phyloP scores from a whole-genome alignment of 1,284 basidiomycete species.

The Ceratobasidium papillatum region DNA sequence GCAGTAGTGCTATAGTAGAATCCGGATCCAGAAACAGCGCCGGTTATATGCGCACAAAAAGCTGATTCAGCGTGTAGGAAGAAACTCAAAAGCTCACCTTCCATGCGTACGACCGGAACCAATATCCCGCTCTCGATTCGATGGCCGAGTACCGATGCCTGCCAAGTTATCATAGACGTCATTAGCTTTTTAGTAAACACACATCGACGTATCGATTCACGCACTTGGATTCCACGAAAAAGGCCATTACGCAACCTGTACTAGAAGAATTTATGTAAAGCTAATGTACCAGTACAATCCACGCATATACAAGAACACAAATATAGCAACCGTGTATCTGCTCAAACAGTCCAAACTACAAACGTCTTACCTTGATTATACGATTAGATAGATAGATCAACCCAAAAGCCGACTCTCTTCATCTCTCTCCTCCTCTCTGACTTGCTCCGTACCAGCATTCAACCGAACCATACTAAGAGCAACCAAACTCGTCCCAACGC shows the following conservation, averaged over 20 bases:
- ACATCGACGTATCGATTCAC: background rate
- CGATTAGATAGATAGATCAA: background rate
- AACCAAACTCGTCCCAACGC: constrained; percentile 3
- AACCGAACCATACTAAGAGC: constrained; percentile 36
- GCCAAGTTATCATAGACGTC: background rate
- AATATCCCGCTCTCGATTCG: background rate
- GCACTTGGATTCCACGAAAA: constrained; percentile 1
- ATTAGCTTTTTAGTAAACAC: background rate
- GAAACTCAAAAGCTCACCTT: background rate
- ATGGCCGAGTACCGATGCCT: background rate
- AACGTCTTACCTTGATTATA: background rate
- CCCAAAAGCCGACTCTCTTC: constrained; percentile 16
- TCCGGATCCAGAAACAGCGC: background rate
- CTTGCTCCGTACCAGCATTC: background rate
- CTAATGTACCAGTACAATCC: background rate
- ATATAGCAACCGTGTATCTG: background rate
- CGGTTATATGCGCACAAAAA: background rate
- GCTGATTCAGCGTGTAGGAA: background rate
- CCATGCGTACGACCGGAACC: background rate
- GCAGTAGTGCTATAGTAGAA: background rate
- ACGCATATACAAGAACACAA: background rate
- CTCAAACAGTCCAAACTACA: background rate
- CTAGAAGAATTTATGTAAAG: background rate
- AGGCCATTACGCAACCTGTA: background rate
- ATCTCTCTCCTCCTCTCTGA: background rate